These are phyloP conservation scores for Xylariaceae sp. DNA, from an alignment of 2,329 filamentous ascomycete genomes.

Conservation along the genomic window DNA sequence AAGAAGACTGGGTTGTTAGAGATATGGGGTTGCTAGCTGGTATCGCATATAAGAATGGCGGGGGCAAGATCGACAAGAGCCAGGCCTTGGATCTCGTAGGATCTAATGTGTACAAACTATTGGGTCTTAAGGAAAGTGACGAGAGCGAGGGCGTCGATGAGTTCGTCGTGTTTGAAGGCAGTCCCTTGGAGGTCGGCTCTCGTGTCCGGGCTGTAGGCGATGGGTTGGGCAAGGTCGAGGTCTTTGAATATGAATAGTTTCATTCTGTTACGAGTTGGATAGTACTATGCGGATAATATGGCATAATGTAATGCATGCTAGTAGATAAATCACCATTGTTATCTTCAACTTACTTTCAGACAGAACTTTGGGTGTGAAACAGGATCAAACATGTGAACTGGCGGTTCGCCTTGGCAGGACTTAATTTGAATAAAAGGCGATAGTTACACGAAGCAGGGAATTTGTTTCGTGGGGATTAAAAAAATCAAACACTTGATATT, in stretches of 20 bases:
- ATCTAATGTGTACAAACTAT: slow-evolving; percentile 62
- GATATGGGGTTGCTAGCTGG: slow-evolving; percentile 67
- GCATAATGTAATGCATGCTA: no score
- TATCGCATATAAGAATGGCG: slow-evolving; percentile 63
- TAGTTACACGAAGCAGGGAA: no score
- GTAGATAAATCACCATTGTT: no score
- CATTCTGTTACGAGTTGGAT: no score
- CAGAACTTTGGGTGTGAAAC: no score
- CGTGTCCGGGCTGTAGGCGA: slow-evolving; percentile 61
- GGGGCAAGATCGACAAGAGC: slow-evolving; percentile 59
- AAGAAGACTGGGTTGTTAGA: slow-evolving; percentile 68
- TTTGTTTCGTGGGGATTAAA: no score
- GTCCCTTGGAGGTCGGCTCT: slow-evolving; percentile 65
- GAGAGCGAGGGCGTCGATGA: slow-evolving; percentile 44
- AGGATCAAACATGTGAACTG: no score
- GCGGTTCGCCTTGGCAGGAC: no score
- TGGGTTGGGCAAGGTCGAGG: slow-evolving; percentile 46
- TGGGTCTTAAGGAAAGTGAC: slow-evolving; percentile 53
- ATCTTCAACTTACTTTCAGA: no score
- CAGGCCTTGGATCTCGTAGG: slow-evolving; percentile 64
- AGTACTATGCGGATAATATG: no score
- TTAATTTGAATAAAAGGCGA: no score
- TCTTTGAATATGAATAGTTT: slow-evolving; percentile 44
- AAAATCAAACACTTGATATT: no score
- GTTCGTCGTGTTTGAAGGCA: slow-evolving; percentile 70